Percentiles rank a stretch among this genome's conserved stretches.
phyloP scores from a whole-genome alignment of 108 stramenopile genomes.

The Pseudonitzschia pungens region DNA sequence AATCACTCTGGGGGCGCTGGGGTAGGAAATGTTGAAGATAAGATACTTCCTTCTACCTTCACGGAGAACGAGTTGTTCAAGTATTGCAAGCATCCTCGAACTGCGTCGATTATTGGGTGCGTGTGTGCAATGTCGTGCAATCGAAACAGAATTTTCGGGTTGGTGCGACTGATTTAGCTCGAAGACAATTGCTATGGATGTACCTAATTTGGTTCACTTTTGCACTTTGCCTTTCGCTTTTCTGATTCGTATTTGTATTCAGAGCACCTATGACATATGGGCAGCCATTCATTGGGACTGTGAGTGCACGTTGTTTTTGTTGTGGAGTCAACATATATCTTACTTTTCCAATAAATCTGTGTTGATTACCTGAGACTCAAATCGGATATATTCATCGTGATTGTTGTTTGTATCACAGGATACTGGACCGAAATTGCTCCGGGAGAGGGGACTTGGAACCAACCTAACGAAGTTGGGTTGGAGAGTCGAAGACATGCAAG shows the following conservation, averaged over 20 bases:
- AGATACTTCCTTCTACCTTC: constrained; percentile 38
- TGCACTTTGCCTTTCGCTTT: constrained; percentile 14
- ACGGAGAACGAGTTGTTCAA: constrained; percentile 31
- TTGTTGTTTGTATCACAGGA: constrained; percentile 40
- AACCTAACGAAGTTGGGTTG: constrained; percentile 81
- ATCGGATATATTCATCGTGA: not conserved
- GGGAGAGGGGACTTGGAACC: constrained; percentile 64
- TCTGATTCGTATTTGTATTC: not conserved
- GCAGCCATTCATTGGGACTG: constrained; percentile 87
- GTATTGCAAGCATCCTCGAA: constrained; percentile 41
- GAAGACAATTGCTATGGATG: not conserved
- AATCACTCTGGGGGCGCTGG: constrained; percentile 45
- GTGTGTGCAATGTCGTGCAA: not conserved
- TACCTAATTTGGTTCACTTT: constrained; percentile 1
- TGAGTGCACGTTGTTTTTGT: constrained; percentile 25
- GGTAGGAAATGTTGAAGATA: constrained; percentile 63
- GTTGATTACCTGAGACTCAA: not conserved
- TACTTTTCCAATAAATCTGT: constrained; percentile 1
- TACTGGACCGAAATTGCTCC: constrained; percentile 65
- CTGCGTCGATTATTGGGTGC: constrained; percentile 45
- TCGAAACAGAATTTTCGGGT: not conserved
- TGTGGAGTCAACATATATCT: not conserved
- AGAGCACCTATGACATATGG: constrained; percentile 91
- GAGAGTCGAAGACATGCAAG: constrained; percentile 80
- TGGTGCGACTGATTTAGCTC: too few species aligned